Conservation (phyloP, 768 basidiomycete genomes). For the Chalciporus sphaerocephalus region DNA sequence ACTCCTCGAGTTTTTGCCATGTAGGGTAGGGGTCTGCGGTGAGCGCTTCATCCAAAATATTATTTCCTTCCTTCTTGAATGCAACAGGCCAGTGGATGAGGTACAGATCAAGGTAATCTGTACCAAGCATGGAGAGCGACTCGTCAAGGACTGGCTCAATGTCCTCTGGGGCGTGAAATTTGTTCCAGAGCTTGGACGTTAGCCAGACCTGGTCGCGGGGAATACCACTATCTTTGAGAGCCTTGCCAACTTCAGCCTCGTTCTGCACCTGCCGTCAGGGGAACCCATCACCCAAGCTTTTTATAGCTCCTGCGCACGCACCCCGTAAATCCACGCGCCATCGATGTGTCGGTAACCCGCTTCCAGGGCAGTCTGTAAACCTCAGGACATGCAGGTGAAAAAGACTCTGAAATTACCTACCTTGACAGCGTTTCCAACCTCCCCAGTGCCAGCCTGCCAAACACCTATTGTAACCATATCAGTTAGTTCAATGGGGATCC, state of each 20-base stretch:
- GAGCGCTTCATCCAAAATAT: slow-evolving; percentile 48
- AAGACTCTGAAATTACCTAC: slow-evolving; percentile 22
- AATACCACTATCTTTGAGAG: slow-evolving; percentile 53
- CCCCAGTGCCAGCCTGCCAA: slow-evolving; percentile 52
- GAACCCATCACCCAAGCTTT: background rate
- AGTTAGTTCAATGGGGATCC: slow-evolving; percentile 4
- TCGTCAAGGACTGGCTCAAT: slow-evolving; percentile 66
- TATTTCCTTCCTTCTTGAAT: slow-evolving; percentile 49
- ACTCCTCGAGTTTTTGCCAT: slow-evolving; percentile 75
- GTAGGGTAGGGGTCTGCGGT: slow-evolving; percentile 72
- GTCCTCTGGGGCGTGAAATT: slow-evolving; percentile 69
- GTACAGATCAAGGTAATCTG: slow-evolving; percentile 75
- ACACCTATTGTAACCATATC: slow-evolving; percentile 44
- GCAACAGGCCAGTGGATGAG: slow-evolving; percentile 82
- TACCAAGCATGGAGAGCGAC: slow-evolving; percentile 54
- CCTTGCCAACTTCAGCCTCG: slow-evolving; percentile 64
- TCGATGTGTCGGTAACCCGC: slow-evolving; percentile 71
- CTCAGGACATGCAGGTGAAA: background rate
- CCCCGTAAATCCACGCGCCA: slow-evolving; percentile 67
- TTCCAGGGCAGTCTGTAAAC: slow-evolving; percentile 47
- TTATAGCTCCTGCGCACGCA: slow-evolving; percentile 25
- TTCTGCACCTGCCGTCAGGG: slow-evolving; percentile 41
- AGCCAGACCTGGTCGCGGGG: slow-evolving; percentile 64
- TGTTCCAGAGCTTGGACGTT: slow-evolving; percentile 75
- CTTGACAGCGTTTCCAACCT: slow-evolving; percentile 68